phyloP scores from a whole-genome alignment of 495 filamentous ascomycete species.

The Podospora bellae-mahoneyi region DNA sequence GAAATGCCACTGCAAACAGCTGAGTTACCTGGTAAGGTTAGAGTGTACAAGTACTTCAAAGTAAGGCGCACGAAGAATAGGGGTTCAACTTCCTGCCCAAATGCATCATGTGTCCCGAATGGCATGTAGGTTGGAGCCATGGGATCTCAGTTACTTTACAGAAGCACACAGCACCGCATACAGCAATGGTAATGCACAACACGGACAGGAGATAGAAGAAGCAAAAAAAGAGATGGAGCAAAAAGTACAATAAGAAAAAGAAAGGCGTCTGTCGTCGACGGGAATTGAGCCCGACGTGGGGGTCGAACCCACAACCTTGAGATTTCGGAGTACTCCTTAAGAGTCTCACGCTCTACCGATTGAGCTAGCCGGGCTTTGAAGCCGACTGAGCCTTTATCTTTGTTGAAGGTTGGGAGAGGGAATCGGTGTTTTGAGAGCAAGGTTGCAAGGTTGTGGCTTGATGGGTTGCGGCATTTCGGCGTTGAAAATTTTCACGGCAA shows the following conservation, averaged over 20 bases:
- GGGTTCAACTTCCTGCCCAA: no score
- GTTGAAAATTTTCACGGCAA: not conserved
- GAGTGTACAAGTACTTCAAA: not conserved
- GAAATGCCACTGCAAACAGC: slow-evolving; percentile 5
- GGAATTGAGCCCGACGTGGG: slow-evolving; percentile 13
- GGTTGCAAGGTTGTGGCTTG: not conserved
- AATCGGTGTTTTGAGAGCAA: not conserved
- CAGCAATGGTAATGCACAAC: not conserved
- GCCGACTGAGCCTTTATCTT: not conserved
- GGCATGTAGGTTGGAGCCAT: no score
- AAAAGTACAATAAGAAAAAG: not conserved
- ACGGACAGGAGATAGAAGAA: not conserved
- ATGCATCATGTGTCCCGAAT: no score
- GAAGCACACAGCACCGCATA: no score
- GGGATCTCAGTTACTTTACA: no score
- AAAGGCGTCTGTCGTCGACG: slow-evolving; percentile 8
- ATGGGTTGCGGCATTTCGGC: slow-evolving; percentile 7
- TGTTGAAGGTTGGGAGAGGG: not conserved
- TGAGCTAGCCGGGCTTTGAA: slow-evolving; percentile 58
- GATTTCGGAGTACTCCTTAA: slow-evolving; percentile 34
- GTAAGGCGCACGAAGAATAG: no score
- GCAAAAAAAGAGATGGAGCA: not conserved
- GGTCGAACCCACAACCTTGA: slow-evolving; percentile 13
- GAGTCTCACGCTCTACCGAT: slow-evolving; percentile 80
- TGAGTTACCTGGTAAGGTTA: no score